These are phyloP conservation scores for Carallia pectinifolia DNA, from an alignment of 345 rosid species.

Conservation along the genomic window DNA sequence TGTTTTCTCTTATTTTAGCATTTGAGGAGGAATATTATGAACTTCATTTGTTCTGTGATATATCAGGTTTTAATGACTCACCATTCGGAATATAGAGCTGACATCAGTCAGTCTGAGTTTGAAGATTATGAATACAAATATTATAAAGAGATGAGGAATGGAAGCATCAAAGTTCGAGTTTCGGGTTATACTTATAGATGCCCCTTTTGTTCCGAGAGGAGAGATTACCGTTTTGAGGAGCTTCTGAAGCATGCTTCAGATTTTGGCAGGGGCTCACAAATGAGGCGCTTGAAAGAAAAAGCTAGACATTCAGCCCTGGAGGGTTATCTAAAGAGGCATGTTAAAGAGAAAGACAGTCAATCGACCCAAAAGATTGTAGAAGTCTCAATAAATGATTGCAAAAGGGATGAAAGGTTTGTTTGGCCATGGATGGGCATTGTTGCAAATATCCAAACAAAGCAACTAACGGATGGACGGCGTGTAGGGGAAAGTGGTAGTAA, in stretches of 20 bases:
- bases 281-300: slow-evolving; percentile 31
- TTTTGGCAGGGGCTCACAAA: slow-evolving; percentile 23
- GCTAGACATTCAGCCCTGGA: slow-evolving; percentile 52
- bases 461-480: slow-evolving; percentile 29
- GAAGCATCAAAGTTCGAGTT: slow-evolving; percentile 24
- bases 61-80: slow-evolving; percentile 30
- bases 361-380: not conserved
- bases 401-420: slow-evolving; percentile 38
- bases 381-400: slow-evolving; percentile 1
- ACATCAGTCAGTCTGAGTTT: slow-evolving; percentile 24
- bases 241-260: slow-evolving; percentile 47
- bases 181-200: slow-evolving; percentile 44
- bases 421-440: slow-evolving; percentile 69
- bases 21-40: too few relatives aligned
- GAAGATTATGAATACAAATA: slow-evolving; percentile 42
- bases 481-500: slow-evolving; percentile 60
- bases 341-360: slow-evolving; percentile 19
- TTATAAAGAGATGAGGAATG: slow-evolving; percentile 45
- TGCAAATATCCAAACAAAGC: slow-evolving; percentile 57
- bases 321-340: slow-evolving; percentile 39
- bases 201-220: slow-evolving; percentile 44
- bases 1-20: too few relatives aligned
- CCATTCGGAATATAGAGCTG: slow-evolving; percentile 1
- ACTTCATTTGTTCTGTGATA: not conserved
- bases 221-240: slow-evolving; percentile 33